phyloP scores from a whole-genome alignment of 2,329 filamentous ascomycete genomes.

The Simplicillium sp. region DNA sequence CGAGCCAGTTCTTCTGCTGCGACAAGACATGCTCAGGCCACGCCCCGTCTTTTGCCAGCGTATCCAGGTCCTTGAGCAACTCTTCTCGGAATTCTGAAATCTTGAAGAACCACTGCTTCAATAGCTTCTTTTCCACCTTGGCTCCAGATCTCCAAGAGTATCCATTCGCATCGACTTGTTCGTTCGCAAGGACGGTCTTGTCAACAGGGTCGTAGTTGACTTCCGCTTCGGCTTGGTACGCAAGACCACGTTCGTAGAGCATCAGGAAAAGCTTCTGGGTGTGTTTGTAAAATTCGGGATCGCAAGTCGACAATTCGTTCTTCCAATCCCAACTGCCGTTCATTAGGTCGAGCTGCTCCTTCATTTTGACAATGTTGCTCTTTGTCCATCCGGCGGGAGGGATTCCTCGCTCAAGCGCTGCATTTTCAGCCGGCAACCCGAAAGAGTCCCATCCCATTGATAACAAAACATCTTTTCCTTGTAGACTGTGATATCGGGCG shows the following conservation, averaged over 20 bases:
- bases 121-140: slow-evolving; percentile 65
- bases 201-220: slow-evolving; percentile 91
- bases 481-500: slow-evolving; percentile 65
- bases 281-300: slow-evolving; percentile 80
- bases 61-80: slow-evolving; percentile 61
- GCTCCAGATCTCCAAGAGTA: slow-evolving; percentile 82
- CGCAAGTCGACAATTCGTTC: slow-evolving; percentile 72
- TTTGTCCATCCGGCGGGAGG: slow-evolving; percentile 72
- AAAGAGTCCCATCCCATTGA: slow-evolving; percentile 97
- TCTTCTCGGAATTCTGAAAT: slow-evolving; percentile 72
- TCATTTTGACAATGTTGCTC: slow-evolving; percentile 77
- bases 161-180: slow-evolving; percentile 83
- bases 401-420: slow-evolving; percentile 73
- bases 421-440: slow-evolving; percentile 84
- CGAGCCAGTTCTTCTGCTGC: slow-evolving; percentile 85
- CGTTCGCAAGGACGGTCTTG: slow-evolving; percentile 82
- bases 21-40: slow-evolving; percentile 79
- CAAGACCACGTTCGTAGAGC: slow-evolving; percentile 63
- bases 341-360: slow-evolving; percentile 68
- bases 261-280: slow-evolving; percentile 79
- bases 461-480: slow-evolving; percentile 65
- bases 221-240: slow-evolving; percentile 72
- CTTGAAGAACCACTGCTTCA: slow-evolving; percentile 85
- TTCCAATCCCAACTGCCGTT: slow-evolving; percentile 80
- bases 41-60: slow-evolving; percentile 48